These are phyloP conservation scores for Lactarius vividus DNA, from an alignment of 768 basidiomycete species.

Conservation along the genomic window DNA sequence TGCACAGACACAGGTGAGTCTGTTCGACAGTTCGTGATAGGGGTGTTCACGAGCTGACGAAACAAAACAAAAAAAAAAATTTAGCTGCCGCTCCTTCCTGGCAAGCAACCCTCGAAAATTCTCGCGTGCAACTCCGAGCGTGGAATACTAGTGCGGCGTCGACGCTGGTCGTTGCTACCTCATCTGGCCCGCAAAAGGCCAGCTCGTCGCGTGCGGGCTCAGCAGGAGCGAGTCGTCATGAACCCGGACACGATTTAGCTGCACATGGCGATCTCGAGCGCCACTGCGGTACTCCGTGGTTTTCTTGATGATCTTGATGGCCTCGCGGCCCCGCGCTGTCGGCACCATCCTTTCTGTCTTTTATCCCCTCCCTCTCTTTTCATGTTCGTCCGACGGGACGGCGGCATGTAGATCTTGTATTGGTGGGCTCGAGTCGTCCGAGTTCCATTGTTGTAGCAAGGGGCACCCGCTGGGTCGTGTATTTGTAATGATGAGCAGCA, in stretches of 20 bases:
- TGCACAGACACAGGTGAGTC: neutral
- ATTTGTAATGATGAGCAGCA: neutral
- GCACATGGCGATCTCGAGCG: slow-evolving; percentile 21
- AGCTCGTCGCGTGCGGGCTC: neutral
- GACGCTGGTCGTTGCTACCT: neutral
- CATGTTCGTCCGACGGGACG: neutral
- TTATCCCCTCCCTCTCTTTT: neutral
- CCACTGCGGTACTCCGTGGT: slow-evolving; percentile 22
- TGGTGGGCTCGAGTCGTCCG: neutral
- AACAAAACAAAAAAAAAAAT: neutral
- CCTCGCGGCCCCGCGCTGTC: neutral
- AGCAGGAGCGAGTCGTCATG: neutral
- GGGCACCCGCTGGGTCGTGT: neutral
- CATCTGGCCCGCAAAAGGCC: neutral
- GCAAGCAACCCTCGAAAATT: neutral
- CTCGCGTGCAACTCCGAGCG: neutral
- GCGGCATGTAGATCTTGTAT: neutral
- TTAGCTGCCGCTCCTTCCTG: neutral
- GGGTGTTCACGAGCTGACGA: neutral
- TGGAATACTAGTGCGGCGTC: neutral
- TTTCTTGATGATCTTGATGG: slow-evolving; percentile 15
- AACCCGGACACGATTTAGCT: slow-evolving; percentile 6
- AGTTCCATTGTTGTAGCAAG: neutral
- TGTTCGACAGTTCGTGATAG: neutral
- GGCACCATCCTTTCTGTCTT: neutral